phyloP scores from a whole-genome alignment of 2,329 filamentous ascomycete genomes.

The Thielaviopsis euricoi region DNA sequence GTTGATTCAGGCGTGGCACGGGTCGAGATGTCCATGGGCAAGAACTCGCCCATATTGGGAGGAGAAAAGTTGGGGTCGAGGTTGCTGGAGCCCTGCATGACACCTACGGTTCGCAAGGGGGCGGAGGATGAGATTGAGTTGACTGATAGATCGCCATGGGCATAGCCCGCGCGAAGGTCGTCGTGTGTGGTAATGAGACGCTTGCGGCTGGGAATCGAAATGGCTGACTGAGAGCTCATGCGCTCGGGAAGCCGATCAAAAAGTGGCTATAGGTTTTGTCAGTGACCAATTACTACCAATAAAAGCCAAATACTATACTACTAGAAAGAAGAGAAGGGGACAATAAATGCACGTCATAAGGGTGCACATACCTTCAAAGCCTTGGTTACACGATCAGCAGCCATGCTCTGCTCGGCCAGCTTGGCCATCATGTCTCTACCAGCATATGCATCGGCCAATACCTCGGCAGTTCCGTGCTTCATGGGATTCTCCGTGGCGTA shows the following conservation, averaged over 20 bases:
- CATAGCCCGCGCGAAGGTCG: conserved; percentile 1
- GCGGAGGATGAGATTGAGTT: conserved; percentile 20
- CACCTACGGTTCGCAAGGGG: conserved; percentile 10
- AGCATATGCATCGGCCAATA: conserved; percentile 69
- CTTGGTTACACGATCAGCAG: conserved; percentile 69
- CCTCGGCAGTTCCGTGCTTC: conserved; percentile 57
- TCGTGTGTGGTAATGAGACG: conserved; percentile 1
- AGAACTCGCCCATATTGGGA: conserved; percentile 26
- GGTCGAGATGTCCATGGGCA: conserved; percentile 29
- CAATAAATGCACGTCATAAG: neutral
- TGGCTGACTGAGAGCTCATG: conserved; percentile 28
- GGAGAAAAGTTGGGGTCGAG: neutral
- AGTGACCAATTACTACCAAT: too few relatives aligned
- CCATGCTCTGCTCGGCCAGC: conserved; percentile 69
- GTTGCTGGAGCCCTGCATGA: neutral
- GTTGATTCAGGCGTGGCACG: conserved; percentile 27
- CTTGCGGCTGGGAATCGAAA: conserved; percentile 1
- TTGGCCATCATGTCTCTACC: conserved; percentile 69
- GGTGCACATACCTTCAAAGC: conserved; percentile 50
- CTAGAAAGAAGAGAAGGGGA: neutral
- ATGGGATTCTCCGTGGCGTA: conserved; percentile 68
- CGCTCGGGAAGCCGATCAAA: conserved; percentile 71
- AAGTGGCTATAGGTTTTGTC: conserved; percentile 36
- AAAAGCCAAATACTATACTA: conserved; percentile 1
- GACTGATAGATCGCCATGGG: neutral